Percentiles rank a stretch among this genome's conserved stretches.
Conservation (phyloP, 1,284 basidiomycete species). For the Cryptococcus sp. region DNA sequence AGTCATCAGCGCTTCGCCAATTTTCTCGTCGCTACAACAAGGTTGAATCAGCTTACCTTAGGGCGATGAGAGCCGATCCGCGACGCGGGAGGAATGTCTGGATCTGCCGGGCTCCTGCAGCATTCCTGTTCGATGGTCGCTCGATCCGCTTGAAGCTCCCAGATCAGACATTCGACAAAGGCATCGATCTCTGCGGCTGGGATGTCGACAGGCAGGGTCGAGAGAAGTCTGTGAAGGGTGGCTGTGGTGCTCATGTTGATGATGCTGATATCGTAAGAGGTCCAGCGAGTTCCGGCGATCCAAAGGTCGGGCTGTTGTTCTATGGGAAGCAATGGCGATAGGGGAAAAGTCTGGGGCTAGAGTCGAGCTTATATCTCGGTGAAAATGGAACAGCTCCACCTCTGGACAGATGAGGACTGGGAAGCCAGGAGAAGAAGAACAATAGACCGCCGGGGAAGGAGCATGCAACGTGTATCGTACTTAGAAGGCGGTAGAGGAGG, state of each 20-base stretch:
- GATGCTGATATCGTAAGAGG: neutral
- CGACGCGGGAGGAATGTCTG: neutral
- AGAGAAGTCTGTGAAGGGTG: neutral
- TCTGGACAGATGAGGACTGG: too few species aligned
- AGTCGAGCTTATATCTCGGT: neutral
- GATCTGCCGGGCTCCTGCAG: neutral
- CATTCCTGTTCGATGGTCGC: neutral
- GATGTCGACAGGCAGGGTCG: neutral
- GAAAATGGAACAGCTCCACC: neutral
- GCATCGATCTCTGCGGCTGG: neutral
- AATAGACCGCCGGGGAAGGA: too few species aligned
- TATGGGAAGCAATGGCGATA: too few species aligned
- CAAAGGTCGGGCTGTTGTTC: too few species aligned
- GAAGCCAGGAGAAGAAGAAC: too few species aligned
- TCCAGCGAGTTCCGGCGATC: too few species aligned
- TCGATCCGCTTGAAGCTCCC: neutral
- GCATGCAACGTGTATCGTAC: too few species aligned
- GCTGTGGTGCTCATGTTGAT: neutral
- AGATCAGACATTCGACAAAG: neutral
- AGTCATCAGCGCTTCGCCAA: too few species aligned
- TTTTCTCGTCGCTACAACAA: neutral
- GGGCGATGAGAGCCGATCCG: neutral
- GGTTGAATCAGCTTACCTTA: neutral
- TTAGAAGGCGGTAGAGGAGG: too few species aligned
- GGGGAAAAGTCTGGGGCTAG: too few species aligned